Percentiles rank a stretch among this genome's conserved stretches.
phyloP scores from a whole-genome alignment of 1,284 basidiomycete genomes.

The Naganishia liquefaciens region DNA sequence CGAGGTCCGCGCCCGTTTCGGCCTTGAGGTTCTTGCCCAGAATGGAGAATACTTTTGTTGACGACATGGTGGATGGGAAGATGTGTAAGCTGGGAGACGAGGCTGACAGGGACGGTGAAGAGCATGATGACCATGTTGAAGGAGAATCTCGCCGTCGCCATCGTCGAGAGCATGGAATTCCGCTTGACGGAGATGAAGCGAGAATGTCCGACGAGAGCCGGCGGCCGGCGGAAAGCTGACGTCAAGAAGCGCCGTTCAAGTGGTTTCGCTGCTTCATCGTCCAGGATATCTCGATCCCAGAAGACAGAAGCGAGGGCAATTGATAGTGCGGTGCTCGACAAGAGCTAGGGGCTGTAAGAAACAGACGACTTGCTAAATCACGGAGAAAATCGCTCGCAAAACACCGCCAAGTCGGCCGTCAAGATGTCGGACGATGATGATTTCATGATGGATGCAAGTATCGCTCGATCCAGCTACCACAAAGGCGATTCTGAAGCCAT shows the following conservation, averaged over 20 bases:
- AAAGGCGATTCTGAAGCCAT: too few species aligned
- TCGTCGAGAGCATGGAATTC: not conserved
- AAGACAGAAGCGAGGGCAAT: not conserved
- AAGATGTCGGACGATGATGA: constrained; percentile 55
- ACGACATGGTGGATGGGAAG: constrained; percentile 32
- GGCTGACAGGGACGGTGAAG: not conserved
- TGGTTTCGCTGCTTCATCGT: not conserved
- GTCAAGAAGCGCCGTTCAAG: constrained; percentile 1
- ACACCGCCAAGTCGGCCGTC: not conserved
- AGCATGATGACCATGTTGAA: constrained; percentile 18
- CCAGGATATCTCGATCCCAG: too few species aligned
- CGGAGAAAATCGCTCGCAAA: too few species aligned
- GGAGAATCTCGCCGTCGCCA: constrained; percentile 21
- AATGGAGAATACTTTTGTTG: constrained; percentile 60
- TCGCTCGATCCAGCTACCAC: too few species aligned
- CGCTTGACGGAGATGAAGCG: not conserved
- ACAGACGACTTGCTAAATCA: not conserved
- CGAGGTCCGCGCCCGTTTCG: constrained; percentile 74
- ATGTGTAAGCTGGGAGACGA: not conserved
- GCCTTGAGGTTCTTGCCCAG: constrained; percentile 80
- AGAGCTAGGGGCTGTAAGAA: not conserved
- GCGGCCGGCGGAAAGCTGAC: constrained; percentile 13
- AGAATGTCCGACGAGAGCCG: not conserved
- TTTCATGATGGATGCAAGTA: constrained; percentile 55
- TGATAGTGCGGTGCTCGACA: too few species aligned